Base-by-base conservation (phyloP, 768 basidiomycete genomes). In the Leccinellum albellum region DNA sequence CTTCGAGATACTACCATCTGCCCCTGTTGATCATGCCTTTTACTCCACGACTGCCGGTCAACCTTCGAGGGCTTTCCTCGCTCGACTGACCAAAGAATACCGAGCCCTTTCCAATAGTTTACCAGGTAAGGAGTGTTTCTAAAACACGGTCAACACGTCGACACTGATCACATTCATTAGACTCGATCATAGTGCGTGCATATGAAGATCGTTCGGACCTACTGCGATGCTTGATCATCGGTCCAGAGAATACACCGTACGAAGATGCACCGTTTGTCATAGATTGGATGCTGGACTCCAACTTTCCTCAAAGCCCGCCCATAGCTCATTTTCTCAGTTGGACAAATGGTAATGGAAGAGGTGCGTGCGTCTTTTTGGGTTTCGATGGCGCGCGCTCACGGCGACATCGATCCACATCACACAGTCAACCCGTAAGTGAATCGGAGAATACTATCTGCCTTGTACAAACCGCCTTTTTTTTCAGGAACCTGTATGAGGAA, bases 221-320 rank as follows among this genome's bases (percentile, higher is more conserved):
- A 35, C 72, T 97, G 58, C 84, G 94, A 31, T 89, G 82, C 66
- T 78, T 98, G 50, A 98, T 98, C 58, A 86, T 98, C 60, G 94
- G 94, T 3, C 92, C 94, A 56, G 85, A 89, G 64, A 94, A 94
- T 61, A 97, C 95, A 9, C 94, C 94, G n/a, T 97, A 96, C 63
- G 84, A 91, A 70, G 89, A 95, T 70, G 91, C 92, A 20, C 95
- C 94, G 0, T 95, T 96, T 73, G 87, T 97, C 24, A 96, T 97
- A 55, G 94, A 98, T 73, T 93, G 91, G 91, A 84, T 86, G 80
- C 76, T 93, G 12, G 91, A 90, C 65, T 90, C 84, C 53, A 86
- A 88, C 70, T 97, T 88, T 69, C 93, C 87, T 46, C 84, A 85
- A 61, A 83, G 77, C 58, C 93, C 94, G 13, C 94, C 94, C 0